phyloP scores from a whole-genome alignment of 805 yeast genomes.

The Lipomyces chichibuensis region DNA sequence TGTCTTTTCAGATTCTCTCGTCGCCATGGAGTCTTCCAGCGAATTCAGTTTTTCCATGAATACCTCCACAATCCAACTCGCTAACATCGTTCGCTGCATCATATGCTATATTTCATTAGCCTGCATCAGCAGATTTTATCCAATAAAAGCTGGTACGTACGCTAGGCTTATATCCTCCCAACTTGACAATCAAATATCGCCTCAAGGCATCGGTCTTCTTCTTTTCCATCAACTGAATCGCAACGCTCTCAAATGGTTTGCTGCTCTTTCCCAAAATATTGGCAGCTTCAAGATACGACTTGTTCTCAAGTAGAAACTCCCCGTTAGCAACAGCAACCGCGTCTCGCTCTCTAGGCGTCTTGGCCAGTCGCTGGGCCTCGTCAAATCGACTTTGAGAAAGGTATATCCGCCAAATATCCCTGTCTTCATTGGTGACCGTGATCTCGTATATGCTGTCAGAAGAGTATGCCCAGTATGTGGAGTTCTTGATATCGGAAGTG shows the following conservation, averaged over 20 bases:
- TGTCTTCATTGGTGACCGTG: slow-evolving; percentile 65
- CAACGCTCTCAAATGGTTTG: slow-evolving; percentile 69
- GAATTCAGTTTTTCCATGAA: slow-evolving; percentile 53
- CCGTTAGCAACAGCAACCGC: slow-evolving; percentile 60
- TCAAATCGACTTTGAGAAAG: slow-evolving; percentile 60
- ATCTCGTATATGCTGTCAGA: slow-evolving; percentile 67
- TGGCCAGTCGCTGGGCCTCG: slow-evolving; percentile 59
- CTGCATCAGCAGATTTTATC: background rate
- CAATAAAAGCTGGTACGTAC: slow-evolving; percentile 9
- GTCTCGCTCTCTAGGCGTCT: slow-evolving; percentile 51
- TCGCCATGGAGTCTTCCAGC: slow-evolving; percentile 47
- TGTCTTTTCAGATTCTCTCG: slow-evolving; percentile 30
- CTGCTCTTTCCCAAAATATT: slow-evolving; percentile 62
- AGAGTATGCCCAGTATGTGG: slow-evolving; percentile 80
- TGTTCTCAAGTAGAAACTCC: slow-evolving; percentile 47
- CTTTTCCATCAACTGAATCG: slow-evolving; percentile 57
- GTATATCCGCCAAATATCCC: slow-evolving; percentile 72
- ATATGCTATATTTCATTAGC: slow-evolving; percentile 24
- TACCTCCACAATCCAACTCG: slow-evolving; percentile 69
- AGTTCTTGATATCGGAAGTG: slow-evolving; percentile 52
- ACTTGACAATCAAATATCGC: slow-evolving; percentile 51
- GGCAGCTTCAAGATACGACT: slow-evolving; percentile 49
- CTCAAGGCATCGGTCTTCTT: slow-evolving; percentile 51
- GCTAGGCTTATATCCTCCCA: slow-evolving; percentile 39
- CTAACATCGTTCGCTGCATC: slow-evolving; percentile 57